Percentiles rank a stretch among this genome's conserved stretches.
Conservation (phyloP, 2,329 filamentous ascomycete genomes). For the Ramularia endophylla region DNA sequence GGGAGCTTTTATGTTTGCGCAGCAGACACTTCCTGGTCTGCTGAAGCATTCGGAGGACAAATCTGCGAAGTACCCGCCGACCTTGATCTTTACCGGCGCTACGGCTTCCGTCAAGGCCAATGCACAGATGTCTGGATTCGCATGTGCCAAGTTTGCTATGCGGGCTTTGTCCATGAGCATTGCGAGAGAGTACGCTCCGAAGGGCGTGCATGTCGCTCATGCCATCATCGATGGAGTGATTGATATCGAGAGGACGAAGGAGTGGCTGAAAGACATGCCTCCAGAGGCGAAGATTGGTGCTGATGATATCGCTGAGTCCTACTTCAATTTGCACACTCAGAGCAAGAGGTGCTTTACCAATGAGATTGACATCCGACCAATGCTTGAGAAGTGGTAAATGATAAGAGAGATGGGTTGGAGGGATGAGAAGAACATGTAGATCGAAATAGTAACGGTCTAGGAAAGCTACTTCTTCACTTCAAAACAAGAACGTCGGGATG, state of each 20-base stretch:
- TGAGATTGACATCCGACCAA: constrained; percentile 74
- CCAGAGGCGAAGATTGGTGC: constrained; percentile 65
- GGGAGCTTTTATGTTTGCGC: constrained; percentile 72
- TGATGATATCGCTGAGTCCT: constrained; percentile 80
- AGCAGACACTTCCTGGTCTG: constrained; percentile 64
- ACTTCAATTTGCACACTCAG: constrained; percentile 80
- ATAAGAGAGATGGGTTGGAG: not conserved
- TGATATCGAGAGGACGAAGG: constrained; percentile 67
- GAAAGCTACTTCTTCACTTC: constrained; percentile 6
- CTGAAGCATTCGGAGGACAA: constrained; percentile 51
- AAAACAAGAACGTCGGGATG: constrained; percentile 43
- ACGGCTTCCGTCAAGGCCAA: constrained; percentile 73
- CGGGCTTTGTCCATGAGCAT: constrained; percentile 69
- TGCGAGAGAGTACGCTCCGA: constrained; percentile 75
- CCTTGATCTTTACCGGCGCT: constrained; percentile 79
- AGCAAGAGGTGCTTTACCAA: constrained; percentile 72
- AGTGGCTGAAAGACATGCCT: constrained; percentile 49
- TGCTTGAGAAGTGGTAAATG: constrained; percentile 71
- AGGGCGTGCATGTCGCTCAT: constrained; percentile 78
- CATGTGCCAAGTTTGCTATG: constrained; percentile 73
- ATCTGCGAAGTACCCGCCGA: constrained; percentile 59
- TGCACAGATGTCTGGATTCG: constrained; percentile 64
- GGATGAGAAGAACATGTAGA: too few species aligned
- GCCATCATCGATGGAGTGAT: constrained; percentile 74
- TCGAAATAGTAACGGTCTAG: not conserved